A percentile compares a stretch with the other conserved stretches of the same genome.
Conservation (phyloP, 1,284 basidiomycete genomes). For the Moesziomyces globuligerus region DNA sequence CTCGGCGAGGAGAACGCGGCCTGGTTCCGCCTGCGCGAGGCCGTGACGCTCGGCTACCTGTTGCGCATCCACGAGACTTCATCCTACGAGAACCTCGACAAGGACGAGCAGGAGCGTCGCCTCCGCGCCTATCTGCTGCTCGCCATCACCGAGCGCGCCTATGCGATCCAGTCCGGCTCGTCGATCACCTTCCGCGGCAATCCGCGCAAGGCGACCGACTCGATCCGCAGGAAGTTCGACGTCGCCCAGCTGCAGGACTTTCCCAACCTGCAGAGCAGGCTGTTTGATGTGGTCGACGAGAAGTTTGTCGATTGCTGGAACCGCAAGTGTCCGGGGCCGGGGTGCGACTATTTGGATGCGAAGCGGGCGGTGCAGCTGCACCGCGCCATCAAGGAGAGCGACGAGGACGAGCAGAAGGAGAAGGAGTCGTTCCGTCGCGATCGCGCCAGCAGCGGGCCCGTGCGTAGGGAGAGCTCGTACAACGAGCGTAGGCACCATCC, state of each 20-base stretch:
- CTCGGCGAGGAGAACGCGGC: conserved; percentile 54
- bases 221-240: conserved; percentile 44
- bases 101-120: conserved; percentile 59
- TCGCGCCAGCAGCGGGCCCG: conserved; percentile 5
- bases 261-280: conserved; percentile 44
- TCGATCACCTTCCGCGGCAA: conserved; percentile 56
- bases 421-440: conserved; percentile 29
- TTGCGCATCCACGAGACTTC: conserved; percentile 58
- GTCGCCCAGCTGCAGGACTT: conserved; percentile 54
- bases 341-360: conserved; percentile 45
- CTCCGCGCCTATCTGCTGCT: conserved; percentile 61
- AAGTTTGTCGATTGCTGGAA: conserved; percentile 64
- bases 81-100: conserved; percentile 56
- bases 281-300: conserved; percentile 56
- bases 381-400: conserved; percentile 44
- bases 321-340: conserved; percentile 46
- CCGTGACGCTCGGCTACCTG: conserved; percentile 59
- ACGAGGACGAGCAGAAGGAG: conserved; percentile 42
- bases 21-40: conserved; percentile 58
- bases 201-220: conserved; percentile 46
- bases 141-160: conserved; percentile 62
- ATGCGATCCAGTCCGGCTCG: conserved; percentile 53
- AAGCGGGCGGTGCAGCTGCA: conserved; percentile 48
- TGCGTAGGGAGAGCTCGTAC: conserved; percentile 5
- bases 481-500: conserved; percentile 19